Evolutionary conservation across 2,329 filamentous ascomycete species (phyloP), one percentile per base, ranked within the genome.

Genomic region (Bipolaris cookei): DNA sequence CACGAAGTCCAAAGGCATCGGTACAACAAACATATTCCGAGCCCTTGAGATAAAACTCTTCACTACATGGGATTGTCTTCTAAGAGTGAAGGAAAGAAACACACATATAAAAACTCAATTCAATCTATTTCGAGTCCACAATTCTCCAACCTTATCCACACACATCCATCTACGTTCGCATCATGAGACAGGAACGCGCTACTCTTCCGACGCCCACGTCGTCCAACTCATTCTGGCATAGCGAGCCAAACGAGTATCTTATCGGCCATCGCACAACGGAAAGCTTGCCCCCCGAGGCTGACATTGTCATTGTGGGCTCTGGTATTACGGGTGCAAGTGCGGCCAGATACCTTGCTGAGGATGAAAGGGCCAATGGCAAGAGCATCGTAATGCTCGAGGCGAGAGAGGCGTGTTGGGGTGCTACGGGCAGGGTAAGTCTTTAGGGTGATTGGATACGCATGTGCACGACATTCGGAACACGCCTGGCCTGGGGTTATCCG

Each of bases 371-470:
- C 34, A 68, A 77, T 37, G 79, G 81, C 4, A 77, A 82, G 56
- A 80, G 77, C n/a, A 83, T 92, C 6, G 80, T 93, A 5, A 83
- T 93, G 79, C 80, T 94, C 4, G 90, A 94, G 76, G 90, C 90
- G 13, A 82, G 90, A 66, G 90, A 93, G 78, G 89, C 88, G 3
- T 93, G 90, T 70, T 92, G 86, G 85, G 90, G 90, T 16, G 90
- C 90, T n/a, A 94, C 90, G 1, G 90, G 90, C n/a, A 79, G 90
- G 69, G 88, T 90, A 69, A 81, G 86, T 67, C 37, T 3, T 46
- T 23, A 13, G 14, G 14, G 1, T 37, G 23, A n/a, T 35, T 11
- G 1, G 4, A 3, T 14, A 25, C n/a, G 28, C 23, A 10, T 28
- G 32, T n/a, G 16, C 6, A 18, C 21, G 8, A 8, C 14, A 47